These are phyloP conservation scores for Leptographium galeiforme DNA, from an alignment of 2,329 filamentous ascomycete species.

Conservation along the genomic window DNA sequence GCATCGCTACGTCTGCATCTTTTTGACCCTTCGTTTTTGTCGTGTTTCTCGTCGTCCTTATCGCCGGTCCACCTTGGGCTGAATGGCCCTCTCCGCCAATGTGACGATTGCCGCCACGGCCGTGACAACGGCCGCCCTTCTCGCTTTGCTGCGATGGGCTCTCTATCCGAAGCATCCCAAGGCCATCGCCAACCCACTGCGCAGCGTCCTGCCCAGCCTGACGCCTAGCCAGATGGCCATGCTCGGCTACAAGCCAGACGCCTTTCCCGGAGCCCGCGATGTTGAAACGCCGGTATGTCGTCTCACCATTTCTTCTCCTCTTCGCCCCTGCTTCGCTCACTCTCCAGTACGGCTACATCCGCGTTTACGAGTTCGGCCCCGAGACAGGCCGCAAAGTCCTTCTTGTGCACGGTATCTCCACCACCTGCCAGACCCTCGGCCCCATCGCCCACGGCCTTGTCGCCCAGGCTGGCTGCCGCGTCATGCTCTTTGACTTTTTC, in stretches of 20 bases:
- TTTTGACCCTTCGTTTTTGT: not conserved
- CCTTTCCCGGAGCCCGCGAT: conserved; percentile 60
- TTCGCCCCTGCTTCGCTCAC: not conserved
- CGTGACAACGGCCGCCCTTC: conserved; percentile 10
- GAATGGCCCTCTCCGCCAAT: conserved; percentile 1
- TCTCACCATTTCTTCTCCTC: not conserved
- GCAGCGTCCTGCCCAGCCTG: conserved; percentile 13
- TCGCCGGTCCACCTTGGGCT: not conserved
- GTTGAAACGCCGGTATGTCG: conserved; percentile 48
- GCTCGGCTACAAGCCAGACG: conserved; percentile 48
- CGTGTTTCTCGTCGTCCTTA: not conserved
- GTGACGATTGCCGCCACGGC: conserved; percentile 11
- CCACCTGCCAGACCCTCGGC: conserved; percentile 60
- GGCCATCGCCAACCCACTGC: conserved; percentile 13
- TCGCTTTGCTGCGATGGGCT: conserved; percentile 12
- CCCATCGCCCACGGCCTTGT: conserved; percentile 55
- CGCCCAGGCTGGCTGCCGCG: conserved; percentile 51
- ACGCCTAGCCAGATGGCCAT: conserved; percentile 12
- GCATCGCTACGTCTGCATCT: no score
- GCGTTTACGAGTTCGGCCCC: conserved; percentile 75
- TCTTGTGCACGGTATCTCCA: conserved; percentile 73
- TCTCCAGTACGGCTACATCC: conserved; percentile 52
- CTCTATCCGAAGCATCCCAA: conserved; percentile 14
- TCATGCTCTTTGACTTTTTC: conserved; percentile 69
- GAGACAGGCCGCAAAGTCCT: conserved; percentile 59